These are phyloP conservation scores for Cladosporium colombiae DNA, from an alignment of 2,329 filamentous ascomycete genomes.

Conservation along the genomic window DNA sequence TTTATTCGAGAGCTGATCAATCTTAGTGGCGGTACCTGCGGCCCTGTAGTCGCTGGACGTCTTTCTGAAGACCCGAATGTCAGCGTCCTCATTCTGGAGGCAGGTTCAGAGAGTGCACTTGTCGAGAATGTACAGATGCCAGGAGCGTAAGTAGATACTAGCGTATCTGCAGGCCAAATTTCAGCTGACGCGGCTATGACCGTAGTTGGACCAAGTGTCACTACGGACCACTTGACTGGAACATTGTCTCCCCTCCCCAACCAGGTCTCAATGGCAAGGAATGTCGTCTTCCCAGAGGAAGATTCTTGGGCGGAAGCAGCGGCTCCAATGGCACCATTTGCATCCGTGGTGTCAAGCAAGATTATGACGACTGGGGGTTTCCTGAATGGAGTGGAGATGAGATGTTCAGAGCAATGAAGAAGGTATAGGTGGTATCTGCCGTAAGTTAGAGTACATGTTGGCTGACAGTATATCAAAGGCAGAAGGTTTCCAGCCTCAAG, in stretches of 20 bases:
- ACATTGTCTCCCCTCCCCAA: conserved; percentile 45
- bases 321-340: conserved; percentile 49
- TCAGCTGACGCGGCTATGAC: background rate
- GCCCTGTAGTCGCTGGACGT: conserved; percentile 30
- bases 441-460: background rate
- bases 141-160: conserved; percentile 38
- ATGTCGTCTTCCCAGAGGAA: conserved; percentile 46
- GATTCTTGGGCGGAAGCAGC: conserved; percentile 46
- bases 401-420: conserved; percentile 34
- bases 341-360: conserved; percentile 46
- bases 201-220: conserved; percentile 45
- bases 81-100: conserved; percentile 31
- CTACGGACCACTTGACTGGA: conserved; percentile 48
- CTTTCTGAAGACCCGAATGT: conserved; percentile 31
- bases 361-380: conserved; percentile 40
- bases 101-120: conserved; percentile 36
- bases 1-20: conserved; percentile 2
- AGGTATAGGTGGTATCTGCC: conserved; percentile 21
- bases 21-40: conserved; percentile 30
- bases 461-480: conserved; percentile 19
- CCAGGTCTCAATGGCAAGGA: conserved; percentile 43
- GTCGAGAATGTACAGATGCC: conserved; percentile 50
- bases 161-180: background rate
- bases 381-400: conserved; percentile 34
- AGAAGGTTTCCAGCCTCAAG: conserved; percentile 31